Evolutionary conservation across 352 stramenopile genomes (phyloP).

Genomic region (Phytophthora kernoviae): DNA sequence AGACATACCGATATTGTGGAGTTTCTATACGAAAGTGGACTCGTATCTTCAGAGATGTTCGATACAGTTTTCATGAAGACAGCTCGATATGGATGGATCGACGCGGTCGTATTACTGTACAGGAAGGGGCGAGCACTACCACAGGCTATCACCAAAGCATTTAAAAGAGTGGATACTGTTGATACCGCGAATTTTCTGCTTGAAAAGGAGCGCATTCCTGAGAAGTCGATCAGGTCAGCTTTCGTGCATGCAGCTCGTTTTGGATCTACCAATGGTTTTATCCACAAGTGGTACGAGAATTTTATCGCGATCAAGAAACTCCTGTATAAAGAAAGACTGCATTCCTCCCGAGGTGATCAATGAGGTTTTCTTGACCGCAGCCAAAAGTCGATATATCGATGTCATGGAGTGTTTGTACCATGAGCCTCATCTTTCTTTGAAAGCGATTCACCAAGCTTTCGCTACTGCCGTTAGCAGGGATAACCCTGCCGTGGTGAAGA

Average conservation of each 20-base stretch:
- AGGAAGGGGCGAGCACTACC: background rate
- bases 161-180: background rate
- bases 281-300: background rate
- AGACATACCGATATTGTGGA: background rate
- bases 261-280: background rate
- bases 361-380: background rate
- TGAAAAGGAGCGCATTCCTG: background rate
- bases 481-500: background rate
- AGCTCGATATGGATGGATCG: background rate
- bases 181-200: background rate
- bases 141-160: background rate
- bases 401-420: background rate
- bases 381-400: background rate
- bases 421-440: background rate
- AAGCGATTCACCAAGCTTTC: background rate
- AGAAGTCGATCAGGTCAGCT: background rate
- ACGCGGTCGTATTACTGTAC: background rate
- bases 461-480: background rate
- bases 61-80: background rate
- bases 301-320: background rate
- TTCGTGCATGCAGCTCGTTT: background rate
- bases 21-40: background rate
- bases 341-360: background rate
- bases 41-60: background rate
- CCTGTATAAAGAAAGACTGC: background rate